Conservation (phyloP, 129 eudicot genomes). For the Flaveria ramosissima region DNA sequence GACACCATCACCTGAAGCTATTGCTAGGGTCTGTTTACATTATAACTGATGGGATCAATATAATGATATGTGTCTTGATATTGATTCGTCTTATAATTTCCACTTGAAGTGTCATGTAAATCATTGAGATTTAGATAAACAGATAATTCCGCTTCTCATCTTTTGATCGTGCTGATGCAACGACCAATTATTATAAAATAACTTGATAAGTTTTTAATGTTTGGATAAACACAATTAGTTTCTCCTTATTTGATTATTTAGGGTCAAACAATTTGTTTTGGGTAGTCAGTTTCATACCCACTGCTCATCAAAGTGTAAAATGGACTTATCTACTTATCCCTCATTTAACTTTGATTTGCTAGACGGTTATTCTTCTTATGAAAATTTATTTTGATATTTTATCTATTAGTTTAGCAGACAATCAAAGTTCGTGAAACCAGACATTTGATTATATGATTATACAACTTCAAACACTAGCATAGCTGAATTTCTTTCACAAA, state of each 20-base stretch:
- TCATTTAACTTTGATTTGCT: too few species aligned
- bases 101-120: background rate
- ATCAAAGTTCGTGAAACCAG: background rate
- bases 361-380: background rate
- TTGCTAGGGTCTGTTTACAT: slow-evolving; percentile 67
- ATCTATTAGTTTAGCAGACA: background rate
- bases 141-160: background rate
- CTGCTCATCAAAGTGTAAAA: background rate
- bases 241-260: background rate
- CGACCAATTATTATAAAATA: background rate
- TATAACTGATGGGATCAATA: background rate
- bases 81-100: background rate
- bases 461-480: background rate
- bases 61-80: background rate
- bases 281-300: background rate
- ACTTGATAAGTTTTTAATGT: background rate
- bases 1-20: slow-evolving; percentile 90
- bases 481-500: background rate
- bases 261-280: background rate
- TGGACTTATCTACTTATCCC: background rate
- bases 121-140: background rate
- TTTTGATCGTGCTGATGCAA: background rate
- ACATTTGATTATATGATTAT: background rate
- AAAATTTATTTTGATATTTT: background rate
- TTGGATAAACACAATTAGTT: background rate